Base-by-base conservation (phyloP, 495 filamentous ascomycete genomes). In the Umbilicaria muhlenbergii region DNA sequence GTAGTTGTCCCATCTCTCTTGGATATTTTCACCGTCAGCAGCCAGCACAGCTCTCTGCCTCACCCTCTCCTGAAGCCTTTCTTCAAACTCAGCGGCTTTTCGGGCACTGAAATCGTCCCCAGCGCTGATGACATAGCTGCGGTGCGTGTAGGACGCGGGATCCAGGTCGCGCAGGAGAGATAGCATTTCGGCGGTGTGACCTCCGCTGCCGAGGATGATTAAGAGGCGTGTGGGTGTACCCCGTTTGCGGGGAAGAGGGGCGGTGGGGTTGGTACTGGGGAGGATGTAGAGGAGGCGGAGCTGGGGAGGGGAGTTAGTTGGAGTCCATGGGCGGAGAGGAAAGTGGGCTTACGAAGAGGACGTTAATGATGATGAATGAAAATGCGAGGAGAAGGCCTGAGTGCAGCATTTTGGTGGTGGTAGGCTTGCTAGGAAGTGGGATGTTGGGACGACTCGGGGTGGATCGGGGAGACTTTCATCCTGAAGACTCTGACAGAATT, bases 181-280 rank as follows among this genome's bases (percentile, higher is more conserved):
- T 36, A 94, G 65, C 83, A 96, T 92, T 65, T 98, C 91, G 11
- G 84, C 75, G 1, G 89, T 94, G 65, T 98, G 91, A 4, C 91
- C 91, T 44, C 91, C 91, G 21, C 82, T 89, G 34, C 91, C 91
- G 41, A 95, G 79, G 41, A 95, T 75, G 44, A 92, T 70, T 18
- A 94, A 66, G 38, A 91, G 66, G 58, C 86, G 87, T 31, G 74
- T 71, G 17, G 72, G 67, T 12, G 45, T 32, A 19, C 45, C 42
- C 42, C 43, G 53, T 13, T 44, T 43, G 48, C 51, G 58, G 19
- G 28, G 11, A 36, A 3, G 34, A 18, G 52, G 51, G 16, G 48
- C 21, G 14, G 49, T 43, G 15, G 48, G 50, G 43, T 58, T 54
- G 34, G 54, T 36, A 34, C 48, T 39, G 16, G 67, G 68, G 37